Base-by-base conservation (phyloP, 805 yeast genomes). In the Cyberlindnera bimundalis region DNA sequence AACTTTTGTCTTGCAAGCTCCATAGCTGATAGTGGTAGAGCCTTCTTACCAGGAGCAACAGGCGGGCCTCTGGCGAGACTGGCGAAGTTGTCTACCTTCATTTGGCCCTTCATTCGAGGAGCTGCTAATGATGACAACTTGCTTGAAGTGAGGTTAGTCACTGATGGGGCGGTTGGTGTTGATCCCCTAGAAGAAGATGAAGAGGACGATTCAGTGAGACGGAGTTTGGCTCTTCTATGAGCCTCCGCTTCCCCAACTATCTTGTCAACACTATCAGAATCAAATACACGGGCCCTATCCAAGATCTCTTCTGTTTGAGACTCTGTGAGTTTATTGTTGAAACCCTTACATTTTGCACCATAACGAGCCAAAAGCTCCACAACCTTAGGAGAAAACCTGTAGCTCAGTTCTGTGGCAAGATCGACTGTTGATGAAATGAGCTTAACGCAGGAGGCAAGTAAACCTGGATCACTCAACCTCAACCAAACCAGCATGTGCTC, bases 401-500 rank as follows among this genome's bases (percentile, higher is more conserved):
- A 68, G 11, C 71, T 56, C 29, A 79, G 64, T 29, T 77, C 81
- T 23, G 65, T 61, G 0, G 89, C 85, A 32, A 84, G 60, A 49
- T 80, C 84, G 33, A 88, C 68, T 0, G 87, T 78, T 31, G 74
- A 72, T 37, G 79, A 73, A 5, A 85, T 83, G 34, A 88, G 66
- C 18, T 73, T 71, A 6, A 86, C 90, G 67, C 96, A 87, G 1
- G 87, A 74, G 19, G 72, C 73, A 33, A 86, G 65, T 33, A 91
- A 66, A 2, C 88, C 84, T 6, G 76, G 68, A 60, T 90, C 97
- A 44, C 91, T 87, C 34, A 91, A 67, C 44, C 93, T 71, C 21
- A 91, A 68, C 95, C 97, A 85, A 29, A 79, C 81, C 25, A 86
- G 70, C 69, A 86, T 79, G 39, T 79, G 69, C 12, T 71, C 71